Evolutionary conservation across 306 rosid species (phyloP).

Genomic region (Prunus kanzakura): DNA sequence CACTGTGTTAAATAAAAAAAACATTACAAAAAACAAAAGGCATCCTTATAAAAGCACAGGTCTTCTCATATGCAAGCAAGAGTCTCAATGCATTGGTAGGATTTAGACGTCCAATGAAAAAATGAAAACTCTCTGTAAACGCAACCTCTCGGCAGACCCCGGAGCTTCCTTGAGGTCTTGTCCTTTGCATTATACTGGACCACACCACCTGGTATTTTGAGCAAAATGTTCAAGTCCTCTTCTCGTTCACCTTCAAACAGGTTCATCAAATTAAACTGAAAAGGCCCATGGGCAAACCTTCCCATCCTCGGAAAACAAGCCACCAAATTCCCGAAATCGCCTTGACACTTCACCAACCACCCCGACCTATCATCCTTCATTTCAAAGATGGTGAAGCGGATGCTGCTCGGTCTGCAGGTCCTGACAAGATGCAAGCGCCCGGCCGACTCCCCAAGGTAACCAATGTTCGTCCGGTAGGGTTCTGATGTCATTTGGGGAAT

Average conservation of each 20-base stretch:
- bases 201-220: conserved; percentile 17
- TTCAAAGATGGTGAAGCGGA: neutral
- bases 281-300: neutral
- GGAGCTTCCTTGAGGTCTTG: neutral
- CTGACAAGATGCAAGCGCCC: neutral
- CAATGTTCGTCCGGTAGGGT: neutral
- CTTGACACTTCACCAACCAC: conserved; percentile 7
- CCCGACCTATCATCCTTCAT: conserved; percentile 5
- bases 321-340: neutral
- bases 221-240: conserved; percentile 13
- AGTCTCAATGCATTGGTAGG: neutral
- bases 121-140: neutral
- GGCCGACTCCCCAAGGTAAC: neutral
- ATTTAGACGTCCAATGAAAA: neutral
- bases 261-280: neutral
- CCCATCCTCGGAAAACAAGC: conserved; percentile 1
- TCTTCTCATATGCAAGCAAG: neutral
- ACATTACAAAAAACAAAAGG: no score
- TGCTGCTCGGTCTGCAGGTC: neutral
- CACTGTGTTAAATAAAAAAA: no score
- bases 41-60: no score
- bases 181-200: conserved; percentile 15
- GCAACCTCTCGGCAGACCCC: neutral
- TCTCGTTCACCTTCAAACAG: conserved; percentile 13
- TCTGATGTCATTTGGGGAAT: neutral